Conservation (phyloP, 257 asterid genomes). For the Solanum dulcamara region DNA sequence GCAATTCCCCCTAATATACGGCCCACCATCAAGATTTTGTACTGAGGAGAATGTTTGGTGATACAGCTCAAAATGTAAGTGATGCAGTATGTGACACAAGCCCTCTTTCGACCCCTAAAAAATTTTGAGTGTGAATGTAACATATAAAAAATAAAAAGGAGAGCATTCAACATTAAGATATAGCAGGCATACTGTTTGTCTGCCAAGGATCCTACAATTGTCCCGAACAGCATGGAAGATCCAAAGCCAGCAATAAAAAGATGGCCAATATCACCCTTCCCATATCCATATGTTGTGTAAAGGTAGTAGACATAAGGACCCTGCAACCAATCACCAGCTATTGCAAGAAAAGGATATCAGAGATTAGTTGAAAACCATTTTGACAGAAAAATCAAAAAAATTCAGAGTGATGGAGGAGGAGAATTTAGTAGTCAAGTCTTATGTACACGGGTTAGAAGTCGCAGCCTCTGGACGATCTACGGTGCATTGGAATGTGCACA, state of each 20-base stretch:
- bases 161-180: neutral
- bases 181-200: slow-evolving; percentile 31
- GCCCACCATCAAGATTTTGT: slow-evolving; percentile 77
- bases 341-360: neutral
- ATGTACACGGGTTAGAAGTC: neutral
- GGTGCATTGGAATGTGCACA: neutral
- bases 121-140: neutral
- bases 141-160: neutral
- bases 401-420: neutral
- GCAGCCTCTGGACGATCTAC: neutral
- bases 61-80: slow-evolving; percentile 86
- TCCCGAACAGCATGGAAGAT: slow-evolving; percentile 49
- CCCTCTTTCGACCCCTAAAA: slow-evolving; percentile 91
- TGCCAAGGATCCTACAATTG: slow-evolving; percentile 48
- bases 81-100: slow-evolving; percentile 87
- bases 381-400: no score
- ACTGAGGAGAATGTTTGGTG: slow-evolving; percentile 92
- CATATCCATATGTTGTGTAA: slow-evolving; percentile 37
- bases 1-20: slow-evolving; percentile 94
- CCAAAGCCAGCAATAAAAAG: slow-evolving; percentile 53
- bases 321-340: slow-evolving; percentile 55
- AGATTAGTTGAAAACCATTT: neutral
- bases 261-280: slow-evolving; percentile 45
- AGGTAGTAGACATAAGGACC: slow-evolving; percentile 52
- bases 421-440: neutral